These are phyloP conservation scores for Capronia americana DNA, from an alignment of 2,329 filamentous ascomycete genomes.

Conservation along the genomic window DNA sequence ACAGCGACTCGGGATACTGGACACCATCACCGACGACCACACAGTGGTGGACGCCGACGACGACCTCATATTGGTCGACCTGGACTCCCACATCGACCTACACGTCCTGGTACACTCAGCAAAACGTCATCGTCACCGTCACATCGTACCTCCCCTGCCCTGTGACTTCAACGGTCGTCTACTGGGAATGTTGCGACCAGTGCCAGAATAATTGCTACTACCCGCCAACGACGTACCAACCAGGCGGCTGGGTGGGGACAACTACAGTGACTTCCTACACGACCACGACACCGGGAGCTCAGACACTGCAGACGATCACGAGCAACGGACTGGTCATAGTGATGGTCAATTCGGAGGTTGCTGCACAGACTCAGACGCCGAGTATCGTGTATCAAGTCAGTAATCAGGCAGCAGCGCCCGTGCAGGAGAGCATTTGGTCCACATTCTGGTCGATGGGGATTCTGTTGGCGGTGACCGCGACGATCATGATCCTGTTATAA, in stretches of 20 bases:
- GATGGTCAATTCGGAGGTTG: constrained; percentile 21
- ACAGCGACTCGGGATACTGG: constrained; percentile 33
- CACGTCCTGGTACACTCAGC: constrained; percentile 31
- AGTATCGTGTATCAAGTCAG: constrained; percentile 30
- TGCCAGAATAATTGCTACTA: constrained; percentile 32
- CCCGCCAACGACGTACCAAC: constrained; percentile 9
- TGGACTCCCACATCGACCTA: constrained; percentile 35
- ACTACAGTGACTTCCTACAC: constrained; percentile 36
- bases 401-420: constrained; percentile 26
- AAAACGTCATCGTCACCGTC: constrained; percentile 35
- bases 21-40: constrained; percentile 24
- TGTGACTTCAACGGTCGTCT: constrained; percentile 33
- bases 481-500: constrained; percentile 33
- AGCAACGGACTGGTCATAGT: constrained; percentile 36
- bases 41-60: constrained; percentile 34
- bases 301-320: constrained; percentile 25
- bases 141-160: constrained; percentile 35
- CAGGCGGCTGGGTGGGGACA: constrained; percentile 22
- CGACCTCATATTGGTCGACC: constrained; percentile 35
- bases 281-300: constrained; percentile 27
- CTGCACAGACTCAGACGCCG: constrained; percentile 18
- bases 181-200: constrained; percentile 37
- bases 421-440: constrained; percentile 22
- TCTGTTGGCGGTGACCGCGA: constrained; percentile 29
- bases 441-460: constrained; percentile 28